phyloP scores from a whole-genome alignment of 1,284 basidiomycete species.

The Termitomyces sp. region DNA sequence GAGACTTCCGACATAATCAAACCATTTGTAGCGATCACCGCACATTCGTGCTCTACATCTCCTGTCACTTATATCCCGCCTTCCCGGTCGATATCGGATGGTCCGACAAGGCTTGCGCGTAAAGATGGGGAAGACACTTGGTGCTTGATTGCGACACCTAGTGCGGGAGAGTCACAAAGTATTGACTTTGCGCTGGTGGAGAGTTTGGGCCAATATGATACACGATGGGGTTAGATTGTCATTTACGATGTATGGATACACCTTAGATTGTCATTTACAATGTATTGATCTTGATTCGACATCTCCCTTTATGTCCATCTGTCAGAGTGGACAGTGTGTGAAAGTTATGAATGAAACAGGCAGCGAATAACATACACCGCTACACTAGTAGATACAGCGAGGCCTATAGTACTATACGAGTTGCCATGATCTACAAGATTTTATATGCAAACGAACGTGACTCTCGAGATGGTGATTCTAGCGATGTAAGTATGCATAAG shows the following conservation, averaged over 20 bases:
- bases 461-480: conserved; percentile 7
- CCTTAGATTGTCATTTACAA: no score
- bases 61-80: conserved; percentile 45
- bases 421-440: conserved; percentile 14
- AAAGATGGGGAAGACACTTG: conserved; percentile 47
- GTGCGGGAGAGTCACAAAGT: conserved; percentile 8
- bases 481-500: conserved; percentile 13
- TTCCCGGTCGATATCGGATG: conserved; percentile 9
- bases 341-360: neutral
- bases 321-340: neutral
- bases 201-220: conserved; percentile 43
- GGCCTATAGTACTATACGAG: conserved; percentile 10
- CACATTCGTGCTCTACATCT: conserved; percentile 32
- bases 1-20: neutral
- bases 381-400: conserved; percentile 15
- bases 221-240: conserved; percentile 40
- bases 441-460: conserved; percentile 14
- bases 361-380: conserved; percentile 10
- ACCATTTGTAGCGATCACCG: conserved; percentile 29
- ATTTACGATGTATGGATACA: neutral
- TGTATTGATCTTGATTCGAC: no score
- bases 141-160: conserved; percentile 32
- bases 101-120: conserved; percentile 34
- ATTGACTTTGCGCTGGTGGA: conserved; percentile 40
- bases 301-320: no score